A percentile compares a stretch with the other conserved stretches of the same genome.
phyloP scores from a whole-genome alignment of 192 early-diverging fungal genomes.

The Coemansia aciculifera region DNA sequence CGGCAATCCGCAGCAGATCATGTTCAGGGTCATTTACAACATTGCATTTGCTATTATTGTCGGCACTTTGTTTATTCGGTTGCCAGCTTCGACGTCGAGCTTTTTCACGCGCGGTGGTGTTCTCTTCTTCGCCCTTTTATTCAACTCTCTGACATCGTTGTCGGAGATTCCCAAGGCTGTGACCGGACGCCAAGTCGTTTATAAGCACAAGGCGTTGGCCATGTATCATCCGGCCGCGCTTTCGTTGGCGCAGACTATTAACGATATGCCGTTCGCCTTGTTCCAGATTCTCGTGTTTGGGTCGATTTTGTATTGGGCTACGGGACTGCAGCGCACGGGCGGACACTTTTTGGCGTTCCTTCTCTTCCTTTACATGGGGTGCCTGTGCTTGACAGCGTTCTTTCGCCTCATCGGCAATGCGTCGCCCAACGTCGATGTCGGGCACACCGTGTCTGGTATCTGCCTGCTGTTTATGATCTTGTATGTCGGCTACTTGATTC shows the following conservation, averaged over 20 bases:
- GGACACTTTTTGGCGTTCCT: conserved; percentile 61
- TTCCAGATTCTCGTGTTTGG: conserved; percentile 57
- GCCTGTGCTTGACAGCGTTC: conserved; percentile 54
- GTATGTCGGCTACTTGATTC: conserved; percentile 62
- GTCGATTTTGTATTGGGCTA: conserved; percentile 62
- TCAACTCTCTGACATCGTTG: conserved; percentile 68
- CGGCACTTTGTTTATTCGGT: conserved; percentile 67
- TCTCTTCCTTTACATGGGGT: conserved; percentile 55
- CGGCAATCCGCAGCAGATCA: conserved; percentile 55
- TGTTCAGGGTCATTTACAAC: conserved; percentile 62
- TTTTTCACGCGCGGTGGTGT: conserved; percentile 62
- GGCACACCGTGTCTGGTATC: conserved; percentile 61
- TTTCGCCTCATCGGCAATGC: conserved; percentile 61
- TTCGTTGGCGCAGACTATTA: conserved; percentile 24
- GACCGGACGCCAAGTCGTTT: conserved; percentile 68
- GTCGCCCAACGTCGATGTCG: conserved; percentile 59
- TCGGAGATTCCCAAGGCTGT: conserved; percentile 70
- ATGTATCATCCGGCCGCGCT: conserved; percentile 48
- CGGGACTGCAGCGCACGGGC: conserved; percentile 53
- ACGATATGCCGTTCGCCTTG: conserved; percentile 57
- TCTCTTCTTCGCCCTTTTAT: conserved; percentile 61
- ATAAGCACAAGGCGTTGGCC: conserved; percentile 77
- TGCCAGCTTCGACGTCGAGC: conserved; percentile 59
- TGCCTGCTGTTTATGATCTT: conserved; percentile 60
- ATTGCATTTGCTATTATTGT: conserved; percentile 70